These are phyloP conservation scores for Heterobasidion irregulare DNA, from an alignment of 1,284 basidiomycete genomes.

Conservation along the genomic window DNA sequence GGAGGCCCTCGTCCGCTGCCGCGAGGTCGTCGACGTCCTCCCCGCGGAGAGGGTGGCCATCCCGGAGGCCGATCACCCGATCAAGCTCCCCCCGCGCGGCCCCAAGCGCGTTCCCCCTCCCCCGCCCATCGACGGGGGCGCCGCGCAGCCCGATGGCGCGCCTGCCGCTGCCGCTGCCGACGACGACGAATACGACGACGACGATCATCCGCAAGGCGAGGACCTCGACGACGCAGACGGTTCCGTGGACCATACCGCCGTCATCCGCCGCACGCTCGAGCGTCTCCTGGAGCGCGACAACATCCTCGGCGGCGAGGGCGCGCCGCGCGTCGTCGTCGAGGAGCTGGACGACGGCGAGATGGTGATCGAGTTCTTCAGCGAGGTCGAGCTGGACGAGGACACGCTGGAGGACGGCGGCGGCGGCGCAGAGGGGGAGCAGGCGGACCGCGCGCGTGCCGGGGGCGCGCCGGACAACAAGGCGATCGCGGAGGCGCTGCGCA, in stretches of 20 bases:
- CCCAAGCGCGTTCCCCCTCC: conserved; percentile 31
- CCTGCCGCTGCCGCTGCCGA: conserved; percentile 4
- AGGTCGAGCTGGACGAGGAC: conserved; percentile 26
- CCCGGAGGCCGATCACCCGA: conserved; percentile 46
- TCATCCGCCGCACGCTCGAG: conserved; percentile 28
- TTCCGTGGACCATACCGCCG: conserved; percentile 11
- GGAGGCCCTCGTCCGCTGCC: conserved; percentile 65
- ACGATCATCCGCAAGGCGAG: background rate
- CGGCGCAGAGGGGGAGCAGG: conserved; percentile 6
- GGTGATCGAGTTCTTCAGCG: conserved; percentile 49
- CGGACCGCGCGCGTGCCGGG: conserved; percentile 8
- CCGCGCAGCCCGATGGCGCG: background rate
- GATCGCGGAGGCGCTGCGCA: conserved; percentile 32
- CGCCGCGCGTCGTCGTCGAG: conserved; percentile 29
- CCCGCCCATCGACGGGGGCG: conserved; percentile 21
- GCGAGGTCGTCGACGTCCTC: conserved; percentile 49
- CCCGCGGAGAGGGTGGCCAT: conserved; percentile 26
- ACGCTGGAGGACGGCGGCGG: conserved; percentile 13
- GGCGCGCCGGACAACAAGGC: conserved; percentile 20
- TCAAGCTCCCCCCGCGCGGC: conserved; percentile 32
- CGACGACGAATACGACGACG: conserved; percentile 2
- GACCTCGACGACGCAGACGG: background rate
- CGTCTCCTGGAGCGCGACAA: conserved; percentile 28
- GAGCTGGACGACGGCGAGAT: conserved; percentile 41
- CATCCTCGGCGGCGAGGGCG: conserved; percentile 15